These are phyloP conservation scores for Populus hybrid DNA, from an alignment of 441 rosid genomes.

Conservation along the genomic window DNA sequence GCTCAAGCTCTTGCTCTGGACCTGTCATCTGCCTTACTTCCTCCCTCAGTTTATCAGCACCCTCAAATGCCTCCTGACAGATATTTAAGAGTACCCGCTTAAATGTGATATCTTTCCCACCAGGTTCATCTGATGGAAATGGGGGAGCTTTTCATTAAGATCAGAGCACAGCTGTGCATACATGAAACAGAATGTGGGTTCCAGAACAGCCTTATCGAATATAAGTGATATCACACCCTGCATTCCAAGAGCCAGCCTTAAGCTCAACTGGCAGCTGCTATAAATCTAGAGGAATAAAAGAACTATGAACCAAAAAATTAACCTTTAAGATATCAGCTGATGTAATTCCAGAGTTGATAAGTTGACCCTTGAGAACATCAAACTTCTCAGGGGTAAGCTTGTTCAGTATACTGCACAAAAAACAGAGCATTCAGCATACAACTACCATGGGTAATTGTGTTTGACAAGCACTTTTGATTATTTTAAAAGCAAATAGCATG, in stretches of 20 bases:
- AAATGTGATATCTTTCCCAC: slow-evolving; percentile 76
- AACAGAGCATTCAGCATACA: background rate
- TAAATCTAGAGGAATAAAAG: background rate
- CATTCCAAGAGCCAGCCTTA: slow-evolving; percentile 22
- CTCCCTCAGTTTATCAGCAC: slow-evolving; percentile 66
- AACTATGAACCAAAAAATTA: background rate
- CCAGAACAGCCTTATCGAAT: slow-evolving; percentile 89
- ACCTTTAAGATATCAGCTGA: slow-evolving; percentile 84
- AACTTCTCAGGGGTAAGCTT: slow-evolving; percentile 91
- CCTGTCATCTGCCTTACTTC: slow-evolving; percentile 70
- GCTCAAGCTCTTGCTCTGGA: slow-evolving; percentile 75
- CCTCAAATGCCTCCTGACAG: slow-evolving; percentile 96
- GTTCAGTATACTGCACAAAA: slow-evolving; percentile 64
- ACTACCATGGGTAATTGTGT: background rate
- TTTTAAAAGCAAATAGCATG: background rate
- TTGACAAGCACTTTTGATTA: background rate
- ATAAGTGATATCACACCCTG: slow-evolving; percentile 83
- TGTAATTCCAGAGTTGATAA: slow-evolving; percentile 85
- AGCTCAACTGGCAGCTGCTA: slow-evolving; percentile 11
- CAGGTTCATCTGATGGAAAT: slow-evolving; percentile 83
- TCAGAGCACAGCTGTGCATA: slow-evolving; percentile 81
- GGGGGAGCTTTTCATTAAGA: slow-evolving; percentile 69
- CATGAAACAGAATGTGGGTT: slow-evolving; percentile 94
- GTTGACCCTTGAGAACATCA: slow-evolving; percentile 88
- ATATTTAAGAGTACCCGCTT: slow-evolving; percentile 71